Evolutionary conservation across 2,329 filamentous ascomycete species (phyloP), one percentile per base, ranked within the genome.

Genomic region (Fusarium graminum): DNA sequence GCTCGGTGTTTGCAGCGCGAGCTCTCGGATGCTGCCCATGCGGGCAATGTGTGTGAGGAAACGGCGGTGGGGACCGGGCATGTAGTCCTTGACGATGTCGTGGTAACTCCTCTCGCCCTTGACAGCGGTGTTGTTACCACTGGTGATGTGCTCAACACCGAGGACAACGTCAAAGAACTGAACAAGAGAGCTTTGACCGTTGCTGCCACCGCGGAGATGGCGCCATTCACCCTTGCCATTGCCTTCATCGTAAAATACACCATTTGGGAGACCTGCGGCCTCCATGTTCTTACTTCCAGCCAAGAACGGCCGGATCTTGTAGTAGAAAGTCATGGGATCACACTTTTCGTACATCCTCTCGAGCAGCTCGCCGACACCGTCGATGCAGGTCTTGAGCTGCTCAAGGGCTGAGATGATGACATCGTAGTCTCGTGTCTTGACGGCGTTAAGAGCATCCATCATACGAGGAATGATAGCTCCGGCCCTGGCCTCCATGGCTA

Each of bases 271-370:
- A 0, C 94, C 94, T 0, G 92, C 92, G 9, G 90, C 87, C 9
- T 83, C 87, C 94, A 97, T 97, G 76, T 96, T 97, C 79, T 93
- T 96, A 76, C 92, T 94, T 4, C 94, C 94, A 0, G 94, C 93
- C 3, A 98, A 83, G 75, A 92, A 97, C 0, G 94, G 94, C 3
- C 94, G 86, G 68, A 98, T 95, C 41, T 88, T 86, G 78, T 97
- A 88, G 78, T 97, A 97, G 78, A 98, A 98, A 6, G 93, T 87
- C 73, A 91, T 88, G 0, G 94, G 93, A 61, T 94, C 90, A 75
- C 94, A 97, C 64, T 87, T 88, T 72, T 97, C 94, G 74, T 96
- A 91, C 93, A 98, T 97, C 44, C 92, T 86, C 61, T 90, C 85
- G 2, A 97, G 81, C 1, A 97, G 76, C 0, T 76, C 76, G 11